Percentiles rank a stretch among this genome's conserved stretches.
phyloP scores from a whole-genome alignment of 1,284 basidiomycete species.

The Moesziomyces antarcticus region DNA sequence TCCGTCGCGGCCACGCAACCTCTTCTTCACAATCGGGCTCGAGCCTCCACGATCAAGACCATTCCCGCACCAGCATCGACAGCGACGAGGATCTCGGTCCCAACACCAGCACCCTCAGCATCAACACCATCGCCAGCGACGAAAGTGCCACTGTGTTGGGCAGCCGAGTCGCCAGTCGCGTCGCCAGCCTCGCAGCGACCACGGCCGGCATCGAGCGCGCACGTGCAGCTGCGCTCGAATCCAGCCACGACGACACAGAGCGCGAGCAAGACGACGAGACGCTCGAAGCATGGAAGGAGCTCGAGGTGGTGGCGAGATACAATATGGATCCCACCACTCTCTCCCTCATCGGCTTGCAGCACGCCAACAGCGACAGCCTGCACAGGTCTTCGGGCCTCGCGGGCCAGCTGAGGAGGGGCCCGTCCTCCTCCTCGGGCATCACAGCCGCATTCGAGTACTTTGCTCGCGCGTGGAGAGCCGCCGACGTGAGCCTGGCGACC shows the following conservation, averaged over 20 bases:
- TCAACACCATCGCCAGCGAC: constrained; percentile 46
- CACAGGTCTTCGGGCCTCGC: constrained; percentile 5
- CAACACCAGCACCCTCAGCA: constrained; percentile 44
- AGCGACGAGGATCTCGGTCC: constrained; percentile 44
- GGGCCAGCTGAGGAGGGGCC: constrained; percentile 1
- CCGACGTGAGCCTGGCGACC: constrained; percentile 51
- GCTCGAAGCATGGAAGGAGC: constrained; percentile 37
- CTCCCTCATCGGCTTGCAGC: constrained; percentile 51
- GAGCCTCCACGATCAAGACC: constrained; percentile 1
- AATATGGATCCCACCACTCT: constrained; percentile 59
- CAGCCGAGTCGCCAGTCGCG: constrained; percentile 29
- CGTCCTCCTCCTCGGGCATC: constrained; percentile 13
- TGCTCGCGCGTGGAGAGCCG: constrained; percentile 48
- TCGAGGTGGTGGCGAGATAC: constrained; percentile 38
- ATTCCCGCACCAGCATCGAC: constrained; percentile 22
- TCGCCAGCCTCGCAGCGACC: constrained; percentile 29
- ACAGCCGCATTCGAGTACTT: constrained; percentile 57
- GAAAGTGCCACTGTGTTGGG: constrained; percentile 49
- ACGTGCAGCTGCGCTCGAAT: neutral
- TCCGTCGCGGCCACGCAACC: constrained; percentile 12
- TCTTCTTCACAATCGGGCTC: neutral
- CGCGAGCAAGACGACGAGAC: constrained; percentile 40
- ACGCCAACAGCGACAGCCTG: constrained; percentile 20
- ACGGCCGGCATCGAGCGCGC: constrained; percentile 23
- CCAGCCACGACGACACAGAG: constrained; percentile 4